These are phyloP conservation scores for Acanthamoeba lenticulata DNA, from an alignment of 208 protist species.

Conservation along the genomic window DNA sequence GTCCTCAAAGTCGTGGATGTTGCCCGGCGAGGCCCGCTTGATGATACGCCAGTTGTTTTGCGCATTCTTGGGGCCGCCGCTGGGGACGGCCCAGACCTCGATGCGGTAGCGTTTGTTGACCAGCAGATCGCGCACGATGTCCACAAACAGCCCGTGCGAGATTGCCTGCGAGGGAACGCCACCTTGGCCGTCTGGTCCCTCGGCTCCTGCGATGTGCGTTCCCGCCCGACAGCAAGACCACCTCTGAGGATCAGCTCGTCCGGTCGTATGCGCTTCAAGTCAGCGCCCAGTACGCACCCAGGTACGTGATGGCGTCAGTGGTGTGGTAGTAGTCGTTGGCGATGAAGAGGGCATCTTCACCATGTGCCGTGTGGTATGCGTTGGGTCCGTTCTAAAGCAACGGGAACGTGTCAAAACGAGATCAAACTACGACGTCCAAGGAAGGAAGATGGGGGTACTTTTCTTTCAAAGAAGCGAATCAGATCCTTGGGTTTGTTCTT, in stretches of 20 bases:
- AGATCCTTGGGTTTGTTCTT: conserved; percentile 50
- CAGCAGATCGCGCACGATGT: conserved; percentile 71
- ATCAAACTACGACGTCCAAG: not conserved
- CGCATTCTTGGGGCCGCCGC: not conserved
- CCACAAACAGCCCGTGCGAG: conserved; percentile 62
- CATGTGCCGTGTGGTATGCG: conserved; percentile 76
- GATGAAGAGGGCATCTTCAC: conserved; percentile 79
- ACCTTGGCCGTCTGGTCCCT: not conserved
- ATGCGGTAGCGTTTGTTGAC: conserved; percentile 70
- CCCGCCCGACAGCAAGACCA: not conserved
- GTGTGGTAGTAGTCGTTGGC: conserved; percentile 82
- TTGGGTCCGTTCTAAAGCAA: conserved; percentile 33
- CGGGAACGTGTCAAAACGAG: not conserved
- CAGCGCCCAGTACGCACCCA: not conserved
- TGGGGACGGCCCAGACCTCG: conserved; percentile 68
- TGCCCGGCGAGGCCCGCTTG: conserved; percentile 81
- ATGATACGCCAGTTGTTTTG: conserved; percentile 64
- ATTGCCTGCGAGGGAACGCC: conserved; percentile 70
- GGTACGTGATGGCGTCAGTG: conserved; percentile 72
- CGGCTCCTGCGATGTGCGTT: not conserved
- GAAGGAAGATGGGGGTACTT: not conserved
- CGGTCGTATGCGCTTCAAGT: no score
- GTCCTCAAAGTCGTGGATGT: conserved; percentile 86
- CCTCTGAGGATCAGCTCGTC: no score
- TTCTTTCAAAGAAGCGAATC: conserved; percentile 52